Conservation (phyloP, 2,329 filamentous ascomycete species). For the Colletotrichum agaves region DNA sequence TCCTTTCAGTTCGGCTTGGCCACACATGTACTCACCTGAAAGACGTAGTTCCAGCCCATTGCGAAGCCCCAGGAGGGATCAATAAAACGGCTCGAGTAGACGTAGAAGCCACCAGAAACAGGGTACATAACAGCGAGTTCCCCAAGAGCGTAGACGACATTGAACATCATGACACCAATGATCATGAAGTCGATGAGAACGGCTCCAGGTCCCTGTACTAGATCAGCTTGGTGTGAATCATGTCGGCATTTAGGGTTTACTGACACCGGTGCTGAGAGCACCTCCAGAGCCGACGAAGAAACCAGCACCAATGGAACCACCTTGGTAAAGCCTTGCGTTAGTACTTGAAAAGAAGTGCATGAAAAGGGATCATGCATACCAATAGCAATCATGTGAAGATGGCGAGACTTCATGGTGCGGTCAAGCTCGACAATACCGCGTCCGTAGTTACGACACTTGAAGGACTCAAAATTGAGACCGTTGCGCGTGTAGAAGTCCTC, state of each 20-base stretch:
- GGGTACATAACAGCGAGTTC: constrained; percentile 67
- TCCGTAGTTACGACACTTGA: constrained; percentile 40
- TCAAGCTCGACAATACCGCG: constrained; percentile 41
- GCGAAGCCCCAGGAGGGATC: constrained; percentile 65
- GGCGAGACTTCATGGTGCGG: constrained; percentile 55
- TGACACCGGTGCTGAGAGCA: constrained; percentile 59
- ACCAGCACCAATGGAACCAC: constrained; percentile 65
- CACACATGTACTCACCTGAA: constrained; percentile 45
- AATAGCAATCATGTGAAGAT: constrained; percentile 63
- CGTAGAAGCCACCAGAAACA: constrained; percentile 68
- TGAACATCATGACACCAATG: constrained; percentile 65
- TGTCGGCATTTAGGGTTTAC: constrained; percentile 32
- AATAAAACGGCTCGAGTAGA: constrained; percentile 66
- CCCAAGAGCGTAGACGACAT: constrained; percentile 68
- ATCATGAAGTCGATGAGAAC: constrained; percentile 57
- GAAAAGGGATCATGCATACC: constrained; percentile 41
- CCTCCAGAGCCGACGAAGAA: constrained; percentile 70
- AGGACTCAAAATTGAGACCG: constrained; percentile 41
- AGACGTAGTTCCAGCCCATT: constrained; percentile 62
- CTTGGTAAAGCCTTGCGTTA: background rate
- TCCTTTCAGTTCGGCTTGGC: background rate
- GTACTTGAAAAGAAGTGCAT: background rate
- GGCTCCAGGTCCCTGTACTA: constrained; percentile 46
- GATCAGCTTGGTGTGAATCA: background rate
- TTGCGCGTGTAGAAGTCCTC: constrained; percentile 39